phyloP scores from a whole-genome alignment of 2,329 filamentous ascomycete species.

The Hypoxylon sp. region DNA sequence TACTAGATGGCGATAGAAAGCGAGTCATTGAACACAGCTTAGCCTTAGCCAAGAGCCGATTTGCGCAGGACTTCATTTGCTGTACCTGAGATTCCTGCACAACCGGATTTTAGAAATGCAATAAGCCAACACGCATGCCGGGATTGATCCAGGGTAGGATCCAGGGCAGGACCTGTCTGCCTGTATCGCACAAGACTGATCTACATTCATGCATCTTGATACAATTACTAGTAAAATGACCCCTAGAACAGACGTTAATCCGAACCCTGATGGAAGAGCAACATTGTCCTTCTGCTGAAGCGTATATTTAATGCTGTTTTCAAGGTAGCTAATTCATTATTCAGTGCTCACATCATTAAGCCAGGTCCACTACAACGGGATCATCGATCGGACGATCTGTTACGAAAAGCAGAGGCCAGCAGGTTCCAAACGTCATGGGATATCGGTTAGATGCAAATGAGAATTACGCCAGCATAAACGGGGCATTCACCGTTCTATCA shows the following conservation, averaged over 20 bases:
- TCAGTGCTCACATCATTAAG: constrained; percentile 20
- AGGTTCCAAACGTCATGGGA: constrained; percentile 20
- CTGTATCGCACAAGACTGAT: constrained; percentile 5
- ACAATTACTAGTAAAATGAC: neutral
- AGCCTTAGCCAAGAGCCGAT: neutral
- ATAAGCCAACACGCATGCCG: constrained; percentile 21
- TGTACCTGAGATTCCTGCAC: constrained; percentile 18
- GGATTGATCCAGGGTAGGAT: neutral
- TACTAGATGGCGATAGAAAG: constrained; percentile 7
- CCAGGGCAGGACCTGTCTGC: neutral
- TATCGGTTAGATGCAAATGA: constrained; percentile 36
- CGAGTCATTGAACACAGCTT: constrained; percentile 1
- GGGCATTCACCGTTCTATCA: constrained; percentile 20
- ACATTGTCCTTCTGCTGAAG: neutral
- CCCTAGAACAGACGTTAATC: neutral
- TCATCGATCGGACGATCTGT: constrained; percentile 40
- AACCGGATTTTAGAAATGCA: constrained; percentile 30
- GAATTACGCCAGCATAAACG: constrained; percentile 30
- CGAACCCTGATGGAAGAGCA: constrained; percentile 13
- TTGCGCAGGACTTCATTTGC: neutral
- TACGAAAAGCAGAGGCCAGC: constrained; percentile 34
- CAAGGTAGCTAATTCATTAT: constrained; percentile 14
- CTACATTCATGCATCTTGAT: neutral
- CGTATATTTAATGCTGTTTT: constrained; percentile 16
- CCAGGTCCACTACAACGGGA: constrained; percentile 32